Evolutionary conservation across 2,329 filamentous ascomycete genomes (phyloP).

Genomic region (Aspergillus vadensis): DNA sequence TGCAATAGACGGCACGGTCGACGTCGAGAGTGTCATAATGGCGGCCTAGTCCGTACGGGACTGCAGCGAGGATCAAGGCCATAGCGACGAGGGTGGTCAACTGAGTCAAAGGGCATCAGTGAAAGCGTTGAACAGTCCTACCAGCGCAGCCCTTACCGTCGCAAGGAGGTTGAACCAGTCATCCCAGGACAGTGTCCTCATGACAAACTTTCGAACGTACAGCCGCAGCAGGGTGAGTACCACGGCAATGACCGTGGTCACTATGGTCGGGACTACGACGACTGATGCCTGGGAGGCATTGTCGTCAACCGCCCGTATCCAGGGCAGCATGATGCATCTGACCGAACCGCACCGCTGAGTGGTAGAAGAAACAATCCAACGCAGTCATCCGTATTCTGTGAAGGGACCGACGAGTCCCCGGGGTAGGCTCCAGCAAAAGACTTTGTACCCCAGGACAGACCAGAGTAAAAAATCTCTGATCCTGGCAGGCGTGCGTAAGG

Average conservation of each 20-base stretch:
- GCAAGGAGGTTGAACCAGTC: slow-evolving; percentile 21
- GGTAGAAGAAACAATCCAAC: not conserved
- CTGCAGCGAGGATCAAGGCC: not conserved
- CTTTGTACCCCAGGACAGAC: not conserved
- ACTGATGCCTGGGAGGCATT: slow-evolving; percentile 11
- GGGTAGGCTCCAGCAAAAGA: not conserved
- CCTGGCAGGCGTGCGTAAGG: not conserved
- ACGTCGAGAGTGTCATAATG: not conserved
- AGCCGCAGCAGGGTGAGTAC: slow-evolving; percentile 15
- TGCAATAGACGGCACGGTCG: slow-evolving; percentile 3
- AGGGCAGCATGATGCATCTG: slow-evolving; percentile 8
- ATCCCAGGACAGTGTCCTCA: slow-evolving; percentile 19
- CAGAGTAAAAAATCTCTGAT: not conserved
- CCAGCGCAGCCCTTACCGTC: slow-evolving; percentile 11
- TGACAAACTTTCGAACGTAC: slow-evolving; percentile 18
- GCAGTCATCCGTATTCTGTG: not conserved
- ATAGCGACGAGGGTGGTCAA: not conserved
- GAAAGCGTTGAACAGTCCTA: not conserved
- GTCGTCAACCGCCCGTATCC: not conserved
- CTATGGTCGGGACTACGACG: slow-evolving; percentile 14
- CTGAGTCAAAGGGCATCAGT: not conserved
- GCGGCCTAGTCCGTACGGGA: not conserved
- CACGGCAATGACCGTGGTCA: slow-evolving; percentile 18
- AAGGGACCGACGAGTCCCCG: not conserved
- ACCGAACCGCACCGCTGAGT: not conserved